These are phyloP conservation scores for Cladorrhinum sp. DNA, from an alignment of 2,329 filamentous ascomycete genomes.

Conservation along the genomic window DNA sequence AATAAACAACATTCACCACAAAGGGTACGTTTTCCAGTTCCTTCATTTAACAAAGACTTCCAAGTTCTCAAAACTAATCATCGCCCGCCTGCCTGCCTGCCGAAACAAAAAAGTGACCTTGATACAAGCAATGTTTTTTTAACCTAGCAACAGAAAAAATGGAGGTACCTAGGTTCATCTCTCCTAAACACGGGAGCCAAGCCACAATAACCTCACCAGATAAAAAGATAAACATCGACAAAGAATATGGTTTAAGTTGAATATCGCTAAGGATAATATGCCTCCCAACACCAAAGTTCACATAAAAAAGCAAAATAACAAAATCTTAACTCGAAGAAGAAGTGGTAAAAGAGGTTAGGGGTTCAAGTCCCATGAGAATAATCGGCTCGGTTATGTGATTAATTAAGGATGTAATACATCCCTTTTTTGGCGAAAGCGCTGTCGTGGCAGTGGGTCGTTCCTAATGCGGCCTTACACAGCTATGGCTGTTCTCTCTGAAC, in stretches of 20 bases:
- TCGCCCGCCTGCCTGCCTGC: neutral
- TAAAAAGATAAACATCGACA: neutral
- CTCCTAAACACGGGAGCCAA: too few relatives aligned
- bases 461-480: neutral
- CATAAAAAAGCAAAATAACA: neutral
- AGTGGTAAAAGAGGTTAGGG: neutral
- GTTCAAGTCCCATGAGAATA: neutral
- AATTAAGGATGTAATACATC: neutral
- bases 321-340: neutral
- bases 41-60: neutral
- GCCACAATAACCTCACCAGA: neutral
- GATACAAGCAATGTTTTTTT: neutral
- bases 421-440: neutral
- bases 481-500: neutral
- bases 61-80: neutral
- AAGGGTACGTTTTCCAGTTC: neutral
- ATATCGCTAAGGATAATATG: neutral
- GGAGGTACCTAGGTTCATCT: too few relatives aligned
- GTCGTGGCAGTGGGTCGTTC: neutral
- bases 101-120: neutral
- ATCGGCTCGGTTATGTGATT: neutral
- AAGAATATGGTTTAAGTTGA: neutral
- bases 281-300: neutral
- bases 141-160: too few relatives aligned
- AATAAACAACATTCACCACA: neutral